Base-by-base conservation (phyloP, 805 yeast species). In the Candida maltosa region DNA sequence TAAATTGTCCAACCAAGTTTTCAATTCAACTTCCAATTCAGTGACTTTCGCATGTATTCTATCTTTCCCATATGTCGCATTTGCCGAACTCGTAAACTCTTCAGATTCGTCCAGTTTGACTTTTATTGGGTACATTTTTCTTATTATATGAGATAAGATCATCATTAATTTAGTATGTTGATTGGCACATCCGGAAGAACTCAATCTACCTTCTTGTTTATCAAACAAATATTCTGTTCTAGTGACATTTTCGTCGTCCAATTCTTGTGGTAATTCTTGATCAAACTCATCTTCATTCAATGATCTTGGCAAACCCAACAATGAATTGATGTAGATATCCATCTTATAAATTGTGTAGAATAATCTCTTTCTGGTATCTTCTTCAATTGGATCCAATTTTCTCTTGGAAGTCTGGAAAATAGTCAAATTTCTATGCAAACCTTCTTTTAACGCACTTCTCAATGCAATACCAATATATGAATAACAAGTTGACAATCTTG, bases 281-380 rank as follows among this genome's bases (percentile, higher is more conserved):
- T 88, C 95, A 44, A 86, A 80, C 46, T 87, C 95, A 42, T 80
- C 85, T 41, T 81, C 83, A 32, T 76, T 66, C 12, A 87, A 75
- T 2, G 88, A 76, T 39, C 87, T 66, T 1, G 97, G 97, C 33
- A 88, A 65, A 2, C 96, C 96, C 44, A 89, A 56, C 64, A 88
- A 79, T 6, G 95, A 83, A 54, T 85, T 86, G 49, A 87, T 85
- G 54, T 89, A 88, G 29, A 87, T 78, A 52, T 89, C 96, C 83
- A 87, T 83, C 55, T 88, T 88, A 56, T 85, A 83, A 42, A 88
- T 81, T 1, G 96, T 83, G 85, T 91, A 88, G 55, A 88, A 88
- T 27, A 89, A 61, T 40, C 96, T 69, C 57, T 87, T 88, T 41
- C 95, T 69, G 1, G 86, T 83, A 51, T 89, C 96, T 25, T 79